A percentile compares a stretch with the other conserved stretches of the same genome.
phyloP scores from a whole-genome alignment of 225 moss, liverwort and hornwort species.

The Neckera pumila region DNA sequence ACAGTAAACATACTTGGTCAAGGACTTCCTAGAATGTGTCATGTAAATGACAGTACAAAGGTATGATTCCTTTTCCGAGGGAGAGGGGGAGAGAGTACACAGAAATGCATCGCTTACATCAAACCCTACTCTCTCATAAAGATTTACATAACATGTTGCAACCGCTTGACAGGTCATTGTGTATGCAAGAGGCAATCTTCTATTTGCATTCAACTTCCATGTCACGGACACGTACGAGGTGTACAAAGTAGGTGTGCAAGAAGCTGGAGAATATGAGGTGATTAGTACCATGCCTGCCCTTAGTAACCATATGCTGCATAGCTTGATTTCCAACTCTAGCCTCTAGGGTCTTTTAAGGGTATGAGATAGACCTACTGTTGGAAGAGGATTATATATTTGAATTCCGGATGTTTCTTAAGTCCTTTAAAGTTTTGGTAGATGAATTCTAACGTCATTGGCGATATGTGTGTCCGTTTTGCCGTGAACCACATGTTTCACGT shows the following conservation, averaged over 20 bases:
- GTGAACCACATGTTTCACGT: neutral
- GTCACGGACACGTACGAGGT: constrained; percentile 67
- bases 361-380: neutral
- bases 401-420: neutral
- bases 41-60: constrained; percentile 75
- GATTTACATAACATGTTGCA: neutral
- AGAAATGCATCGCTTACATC: neutral
- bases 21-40: constrained; percentile 51
- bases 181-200: constrained; percentile 62
- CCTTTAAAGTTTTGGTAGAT: neutral
- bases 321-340: neutral
- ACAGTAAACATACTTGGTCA: constrained; percentile 43
- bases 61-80: constrained; percentile 12
- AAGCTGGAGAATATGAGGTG: constrained; percentile 86
- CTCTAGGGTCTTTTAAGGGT: neutral
- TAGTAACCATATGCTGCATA: neutral
- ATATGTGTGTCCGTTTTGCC: neutral
- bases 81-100: neutral
- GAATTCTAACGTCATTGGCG: neutral
- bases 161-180: constrained; percentile 51
- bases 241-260: constrained; percentile 91
- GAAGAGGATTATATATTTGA: neutral
- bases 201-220: constrained; percentile 94
- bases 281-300: neutral
- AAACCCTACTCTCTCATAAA: neutral